Conservation (phyloP, 441 rosid genomes). For the Populus tomentosa region DNA sequence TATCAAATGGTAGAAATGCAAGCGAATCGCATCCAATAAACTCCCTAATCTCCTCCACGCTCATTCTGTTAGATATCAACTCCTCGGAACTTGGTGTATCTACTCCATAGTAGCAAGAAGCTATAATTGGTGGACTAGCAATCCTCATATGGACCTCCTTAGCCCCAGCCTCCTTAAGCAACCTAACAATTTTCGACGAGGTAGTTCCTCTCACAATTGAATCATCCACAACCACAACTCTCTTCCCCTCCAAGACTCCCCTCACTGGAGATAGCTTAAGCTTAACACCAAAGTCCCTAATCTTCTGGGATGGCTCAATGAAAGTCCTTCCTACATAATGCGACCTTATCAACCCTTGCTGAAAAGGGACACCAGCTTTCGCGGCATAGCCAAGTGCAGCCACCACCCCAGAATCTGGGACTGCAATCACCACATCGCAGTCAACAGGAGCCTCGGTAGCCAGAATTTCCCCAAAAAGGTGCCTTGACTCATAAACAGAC, state of each 20-base stretch:
- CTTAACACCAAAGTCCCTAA: constrained; percentile 91
- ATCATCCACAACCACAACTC: constrained; percentile 93
- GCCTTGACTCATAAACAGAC: constrained; percentile 74
- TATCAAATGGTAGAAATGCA: constrained; percentile 63
- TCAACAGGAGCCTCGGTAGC: constrained; percentile 69
- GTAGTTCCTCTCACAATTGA: constrained; percentile 93
- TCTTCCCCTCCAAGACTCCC: constrained; percentile 75
- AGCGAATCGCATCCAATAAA: constrained; percentile 77
- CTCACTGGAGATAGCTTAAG: constrained; percentile 87
- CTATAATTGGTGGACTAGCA: constrained; percentile 87
- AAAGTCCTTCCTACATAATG: constrained; percentile 95
- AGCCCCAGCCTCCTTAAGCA: constrained; percentile 82
- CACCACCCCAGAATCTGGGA: constrained; percentile 93
- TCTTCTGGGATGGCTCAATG: constrained; percentile 89
- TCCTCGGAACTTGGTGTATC: constrained; percentile 92
- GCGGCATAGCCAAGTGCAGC: constrained; percentile 90
- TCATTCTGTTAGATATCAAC: constrained; percentile 83
- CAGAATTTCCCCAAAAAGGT: constrained; percentile 59
- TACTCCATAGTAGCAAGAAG: constrained; percentile 89
- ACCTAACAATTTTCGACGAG: constrained; percentile 76
- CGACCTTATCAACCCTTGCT: constrained; percentile 87
- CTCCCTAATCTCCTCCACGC: constrained; percentile 60
- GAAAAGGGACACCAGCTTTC: constrained; percentile 77
- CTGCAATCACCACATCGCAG: constrained; percentile 92
- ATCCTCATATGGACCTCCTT: constrained; percentile 97